phyloP scores from a whole-genome alignment of 768 basidiomycete species.

The Rubroboletus pulcherrimus region DNA sequence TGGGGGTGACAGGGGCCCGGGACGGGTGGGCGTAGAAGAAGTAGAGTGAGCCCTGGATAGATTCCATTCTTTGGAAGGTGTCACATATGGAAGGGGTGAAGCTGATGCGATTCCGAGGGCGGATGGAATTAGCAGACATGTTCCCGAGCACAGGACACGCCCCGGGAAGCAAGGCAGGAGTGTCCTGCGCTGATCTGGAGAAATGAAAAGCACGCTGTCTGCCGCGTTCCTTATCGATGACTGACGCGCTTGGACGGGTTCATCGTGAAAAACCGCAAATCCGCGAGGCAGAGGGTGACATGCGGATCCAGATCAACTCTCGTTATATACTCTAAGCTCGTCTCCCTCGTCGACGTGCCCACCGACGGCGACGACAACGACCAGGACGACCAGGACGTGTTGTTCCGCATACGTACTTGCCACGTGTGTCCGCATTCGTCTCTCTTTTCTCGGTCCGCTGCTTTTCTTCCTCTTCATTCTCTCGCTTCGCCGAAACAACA shows the following conservation, averaged over 20 bases:
- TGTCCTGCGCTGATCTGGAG: constrained; percentile 25
- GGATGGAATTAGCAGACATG: constrained; percentile 16
- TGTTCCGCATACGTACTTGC: background rate
- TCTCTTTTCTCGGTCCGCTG: constrained; percentile 6
- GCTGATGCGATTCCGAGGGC: constrained; percentile 19
- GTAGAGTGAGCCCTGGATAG: constrained; percentile 5
- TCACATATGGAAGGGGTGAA: constrained; percentile 4
- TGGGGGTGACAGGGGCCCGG: constrained; percentile 2
- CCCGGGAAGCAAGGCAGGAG: constrained; percentile 19
- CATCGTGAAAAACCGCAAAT: constrained; percentile 11
- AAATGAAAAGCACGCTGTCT: constrained; percentile 29
- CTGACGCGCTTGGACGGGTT: constrained; percentile 4
- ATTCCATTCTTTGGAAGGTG: constrained; percentile 24
- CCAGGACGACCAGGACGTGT: background rate
- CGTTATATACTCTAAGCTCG: constrained; percentile 12
- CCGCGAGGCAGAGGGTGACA: constrained; percentile 26
- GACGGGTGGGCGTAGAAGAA: constrained; percentile 4
- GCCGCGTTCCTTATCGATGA: constrained; percentile 26
- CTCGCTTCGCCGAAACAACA: background rate
- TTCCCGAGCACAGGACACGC: constrained; percentile 19
- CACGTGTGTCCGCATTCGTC: constrained; percentile 17
- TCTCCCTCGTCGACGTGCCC: background rate
- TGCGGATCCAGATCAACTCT: constrained; percentile 23
- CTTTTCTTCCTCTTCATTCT: background rate
- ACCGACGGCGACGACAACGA: constrained; percentile 1